These are phyloP conservation scores for Wallacemonas sp. DNA, from an alignment of 208 protist species.

Conservation along the genomic window DNA sequence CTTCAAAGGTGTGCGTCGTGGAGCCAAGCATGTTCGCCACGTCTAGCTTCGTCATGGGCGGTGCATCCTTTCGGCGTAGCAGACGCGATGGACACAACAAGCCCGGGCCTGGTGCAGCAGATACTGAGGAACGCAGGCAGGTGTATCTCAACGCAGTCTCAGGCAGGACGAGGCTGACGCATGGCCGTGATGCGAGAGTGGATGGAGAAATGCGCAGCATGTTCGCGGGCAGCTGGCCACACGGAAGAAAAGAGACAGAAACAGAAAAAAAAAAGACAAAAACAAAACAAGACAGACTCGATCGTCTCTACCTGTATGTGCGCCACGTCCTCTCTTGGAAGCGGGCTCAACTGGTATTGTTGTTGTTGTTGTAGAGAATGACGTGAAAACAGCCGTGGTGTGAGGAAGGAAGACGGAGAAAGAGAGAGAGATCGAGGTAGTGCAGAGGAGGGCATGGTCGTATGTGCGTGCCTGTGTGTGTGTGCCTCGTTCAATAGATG, in stretches of 20 bases:
- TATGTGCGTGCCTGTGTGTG: too few relatives aligned
- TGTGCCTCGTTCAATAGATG: too few relatives aligned
- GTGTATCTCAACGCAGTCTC: too few relatives aligned
- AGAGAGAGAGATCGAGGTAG: constrained; percentile 7
- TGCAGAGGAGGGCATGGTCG: too few relatives aligned
- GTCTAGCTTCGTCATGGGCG: constrained; percentile 8
- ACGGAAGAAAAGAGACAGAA: background rate
- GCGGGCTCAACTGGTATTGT: too few relatives aligned
- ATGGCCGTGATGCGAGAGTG: background rate
- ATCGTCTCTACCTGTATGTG: too few relatives aligned
- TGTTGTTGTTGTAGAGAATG: too few relatives aligned
- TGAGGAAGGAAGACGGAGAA: background rate
- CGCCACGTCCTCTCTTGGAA: too few relatives aligned
- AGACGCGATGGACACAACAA: background rate
- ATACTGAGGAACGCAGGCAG: too few relatives aligned
- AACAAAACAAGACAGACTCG: background rate
- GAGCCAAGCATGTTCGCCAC: constrained; percentile 7
- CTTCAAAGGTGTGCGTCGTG: constrained; percentile 9
- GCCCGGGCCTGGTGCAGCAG: background rate
- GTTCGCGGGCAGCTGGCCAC: too few relatives aligned
- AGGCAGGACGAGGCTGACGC: too few relatives aligned
- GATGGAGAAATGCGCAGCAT: background rate
- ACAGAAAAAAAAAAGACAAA: constrained; percentile 3
- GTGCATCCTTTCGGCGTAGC: constrained; percentile 9
- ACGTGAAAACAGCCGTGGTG: too few relatives aligned